Conservation (phyloP, 2,329 filamentous ascomycete genomes). For the Elsinoe fawcettii region DNA sequence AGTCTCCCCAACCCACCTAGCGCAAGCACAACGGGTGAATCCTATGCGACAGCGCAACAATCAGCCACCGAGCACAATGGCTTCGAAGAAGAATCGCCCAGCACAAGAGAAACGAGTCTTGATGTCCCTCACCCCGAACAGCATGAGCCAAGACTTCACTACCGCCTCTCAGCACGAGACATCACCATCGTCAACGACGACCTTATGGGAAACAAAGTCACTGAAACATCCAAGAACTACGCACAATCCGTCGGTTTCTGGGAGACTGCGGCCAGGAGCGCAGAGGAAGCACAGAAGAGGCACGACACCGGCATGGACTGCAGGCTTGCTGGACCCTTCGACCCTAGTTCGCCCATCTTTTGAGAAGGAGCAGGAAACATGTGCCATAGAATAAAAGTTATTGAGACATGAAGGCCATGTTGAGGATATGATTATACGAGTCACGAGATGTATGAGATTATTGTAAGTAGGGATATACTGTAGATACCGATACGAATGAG, state of each 20-base stretch:
- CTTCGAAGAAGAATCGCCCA: not conserved
- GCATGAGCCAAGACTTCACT: not conserved
- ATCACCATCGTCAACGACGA: conserved; percentile 12
- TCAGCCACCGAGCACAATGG: not conserved
- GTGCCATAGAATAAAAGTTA: not conserved
- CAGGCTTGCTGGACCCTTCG: conserved; percentile 7
- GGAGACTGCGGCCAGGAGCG: not conserved
- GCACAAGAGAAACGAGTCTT: not conserved
- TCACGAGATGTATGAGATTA: not conserved
- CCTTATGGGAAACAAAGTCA: conserved; percentile 8
- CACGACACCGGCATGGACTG: conserved; percentile 7
- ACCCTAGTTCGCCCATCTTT: conserved; percentile 10
- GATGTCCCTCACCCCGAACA: not conserved
- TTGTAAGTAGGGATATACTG: not conserved
- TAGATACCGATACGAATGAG: not conserved
- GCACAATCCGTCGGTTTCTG: conserved; percentile 3
- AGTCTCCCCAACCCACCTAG: not conserved
- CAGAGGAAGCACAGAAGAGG: conserved; percentile 4
- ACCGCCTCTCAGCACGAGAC: conserved; percentile 3
- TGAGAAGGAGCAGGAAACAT: not conserved
- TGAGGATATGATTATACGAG: not conserved
- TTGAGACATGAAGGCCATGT: not conserved
- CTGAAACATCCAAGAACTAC: conserved; percentile 5
- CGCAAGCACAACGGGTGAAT: not conserved
- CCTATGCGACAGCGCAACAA: not conserved